Evolutionary conservation across 164 flowering plant genomes (phyloP), one percentile per base, ranked within the genome.

Genomic region (Stephania yunnanensis): DNA sequence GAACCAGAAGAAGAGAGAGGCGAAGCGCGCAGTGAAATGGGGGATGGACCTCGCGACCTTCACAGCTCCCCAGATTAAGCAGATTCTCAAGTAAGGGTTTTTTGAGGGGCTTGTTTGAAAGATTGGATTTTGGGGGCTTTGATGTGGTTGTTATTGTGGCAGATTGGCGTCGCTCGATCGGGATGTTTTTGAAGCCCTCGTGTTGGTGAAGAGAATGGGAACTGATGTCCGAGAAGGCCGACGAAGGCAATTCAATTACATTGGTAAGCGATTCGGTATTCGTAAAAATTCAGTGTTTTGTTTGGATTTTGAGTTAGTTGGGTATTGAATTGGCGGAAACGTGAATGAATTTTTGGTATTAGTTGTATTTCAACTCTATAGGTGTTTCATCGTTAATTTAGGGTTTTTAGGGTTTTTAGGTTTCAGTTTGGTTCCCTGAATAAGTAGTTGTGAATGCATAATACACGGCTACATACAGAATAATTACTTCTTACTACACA

Each of bases 41-140:
- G 99, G 91, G 15, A 89, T 91, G 96, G 94, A 95, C 3, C 87
- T 95, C 17, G 92, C 99, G 0, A 77, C 83, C 74, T 90, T 95
- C 85, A 78, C 97, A 10, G 63, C 75, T 29, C 77, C 92, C 55
- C 95, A 91, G 77, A 93, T 95, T 71, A 95, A 90, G 75, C 91
- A 84, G 13, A 89, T 95, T 74, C 83, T 92, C 73, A 91, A 84
- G 97, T 89, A 69, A 13, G 42, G 13, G 12, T 6, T 31, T n/a
- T 50, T 9, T 25, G 25, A 25, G 25, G 29, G 20, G 19, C 17
- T 30, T 74, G 36, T 46, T 31, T 69, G 13, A n/a, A 36, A 10
- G 7, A 11, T 42, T 36, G 19, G 48, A 6, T 5, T 68, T 29
- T 19, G 48, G 9, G 22, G 66, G 29, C 17, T 69, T 19, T 9